Conservation (phyloP, 2,329 filamentous ascomycete species). For the Fusarium graminum region DNA sequence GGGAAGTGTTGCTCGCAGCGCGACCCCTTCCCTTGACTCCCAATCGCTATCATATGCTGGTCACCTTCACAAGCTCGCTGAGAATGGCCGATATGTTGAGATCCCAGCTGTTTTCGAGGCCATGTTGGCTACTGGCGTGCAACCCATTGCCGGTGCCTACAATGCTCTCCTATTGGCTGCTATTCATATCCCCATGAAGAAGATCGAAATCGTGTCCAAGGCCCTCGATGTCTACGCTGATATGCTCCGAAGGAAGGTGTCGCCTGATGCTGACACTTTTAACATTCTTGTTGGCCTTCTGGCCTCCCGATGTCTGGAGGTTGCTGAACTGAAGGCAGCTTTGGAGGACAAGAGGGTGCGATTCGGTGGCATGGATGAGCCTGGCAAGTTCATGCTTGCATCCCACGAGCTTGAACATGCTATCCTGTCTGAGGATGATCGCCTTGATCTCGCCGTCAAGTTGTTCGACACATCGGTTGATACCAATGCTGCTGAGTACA, state of each 20-base stretch:
- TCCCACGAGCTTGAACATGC: constrained; percentile 90
- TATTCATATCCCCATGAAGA: constrained; percentile 82
- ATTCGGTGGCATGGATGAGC: constrained; percentile 86
- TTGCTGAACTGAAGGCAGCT: constrained; percentile 76
- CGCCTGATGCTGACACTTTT: constrained; percentile 87
- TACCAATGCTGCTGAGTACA: constrained; percentile 74
- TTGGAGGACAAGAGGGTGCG: constrained; percentile 86
- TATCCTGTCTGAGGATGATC: constrained; percentile 88
- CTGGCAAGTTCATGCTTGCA: constrained; percentile 87
- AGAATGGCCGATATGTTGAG: constrained; percentile 81
- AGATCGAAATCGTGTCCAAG: constrained; percentile 88
- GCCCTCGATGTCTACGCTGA: constrained; percentile 95
- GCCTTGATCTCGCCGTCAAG: constrained; percentile 85
- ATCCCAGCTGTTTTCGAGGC: constrained; percentile 92
- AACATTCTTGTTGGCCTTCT: constrained; percentile 87
- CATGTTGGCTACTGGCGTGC: constrained; percentile 85
- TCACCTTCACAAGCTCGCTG: constrained; percentile 80
- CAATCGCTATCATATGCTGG: constrained; percentile 80
- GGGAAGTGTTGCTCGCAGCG: constrained; percentile 65
- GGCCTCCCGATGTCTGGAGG: constrained; percentile 83
- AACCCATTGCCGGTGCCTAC: constrained; percentile 88
- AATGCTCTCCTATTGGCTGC: constrained; percentile 89
- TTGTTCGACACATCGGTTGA: constrained; percentile 83
- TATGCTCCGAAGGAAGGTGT: constrained; percentile 88
- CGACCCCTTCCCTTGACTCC: constrained; percentile 71